Evolutionary conservation across 2,329 filamentous ascomycete genomes (phyloP).

Genomic region (Phoma herbarum): DNA sequence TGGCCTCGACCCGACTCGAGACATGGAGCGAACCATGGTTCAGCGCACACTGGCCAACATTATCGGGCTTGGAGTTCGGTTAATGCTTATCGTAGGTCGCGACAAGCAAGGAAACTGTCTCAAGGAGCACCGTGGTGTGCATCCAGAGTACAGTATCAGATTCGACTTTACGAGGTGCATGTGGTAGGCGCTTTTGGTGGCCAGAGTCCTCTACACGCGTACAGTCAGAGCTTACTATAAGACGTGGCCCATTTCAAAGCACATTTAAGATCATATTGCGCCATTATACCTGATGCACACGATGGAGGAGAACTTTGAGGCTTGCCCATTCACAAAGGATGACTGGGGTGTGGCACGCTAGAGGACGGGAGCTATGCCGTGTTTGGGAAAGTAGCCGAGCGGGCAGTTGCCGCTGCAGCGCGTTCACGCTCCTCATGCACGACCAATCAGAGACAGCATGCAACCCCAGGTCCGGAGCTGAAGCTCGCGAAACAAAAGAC

Average conservation of each 20-base stretch:
- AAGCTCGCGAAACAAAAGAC: slow-evolving; percentile 31
- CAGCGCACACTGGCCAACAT: neutral
- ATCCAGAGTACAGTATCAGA: too few species aligned
- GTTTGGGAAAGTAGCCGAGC: slow-evolving; percentile 23
- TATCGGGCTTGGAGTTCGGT: too few species aligned
- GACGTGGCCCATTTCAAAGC: too few species aligned
- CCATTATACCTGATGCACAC: too few species aligned
- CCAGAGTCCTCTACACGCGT: too few species aligned
- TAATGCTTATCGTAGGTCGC: too few species aligned
- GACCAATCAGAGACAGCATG: slow-evolving; percentile 43
- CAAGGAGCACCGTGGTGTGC: too few species aligned
- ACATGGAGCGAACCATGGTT: slow-evolving; percentile 3
- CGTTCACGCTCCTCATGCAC: slow-evolving; percentile 35
- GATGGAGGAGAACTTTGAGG: neutral
- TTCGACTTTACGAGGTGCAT: too few species aligned
- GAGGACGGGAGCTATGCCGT: slow-evolving; percentile 27
- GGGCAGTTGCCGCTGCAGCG: slow-evolving; percentile 28
- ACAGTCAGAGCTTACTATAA: too few species aligned
- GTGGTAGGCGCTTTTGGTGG: too few species aligned
- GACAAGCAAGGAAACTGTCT: neutral
- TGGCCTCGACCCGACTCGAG: neutral
- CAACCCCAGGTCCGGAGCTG: slow-evolving; percentile 32
- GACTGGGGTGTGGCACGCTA: slow-evolving; percentile 13
- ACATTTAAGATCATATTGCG: too few species aligned
- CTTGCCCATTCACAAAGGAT: neutral